These are phyloP conservation scores for Misopates orontium DNA, from an alignment of 257 asterid genomes.

Conservation along the genomic window DNA sequence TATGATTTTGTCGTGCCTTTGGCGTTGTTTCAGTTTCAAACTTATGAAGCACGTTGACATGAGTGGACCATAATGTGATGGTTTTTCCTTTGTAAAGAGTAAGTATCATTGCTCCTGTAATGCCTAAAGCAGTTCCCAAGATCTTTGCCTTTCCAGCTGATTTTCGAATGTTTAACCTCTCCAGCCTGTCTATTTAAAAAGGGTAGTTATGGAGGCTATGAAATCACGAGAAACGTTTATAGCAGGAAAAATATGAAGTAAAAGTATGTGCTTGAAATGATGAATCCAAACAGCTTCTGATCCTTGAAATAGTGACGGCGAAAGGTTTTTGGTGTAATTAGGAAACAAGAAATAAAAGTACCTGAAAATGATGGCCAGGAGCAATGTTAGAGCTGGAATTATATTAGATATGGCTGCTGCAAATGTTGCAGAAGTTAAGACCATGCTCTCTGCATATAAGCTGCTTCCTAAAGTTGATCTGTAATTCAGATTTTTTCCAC, in stretches of 20 bases:
- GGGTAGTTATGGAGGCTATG: too few species aligned
- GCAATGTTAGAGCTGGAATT: conserved; percentile 51
- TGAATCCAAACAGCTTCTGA: neutral
- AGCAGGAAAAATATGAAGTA: too few species aligned
- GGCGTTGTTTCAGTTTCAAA: neutral
- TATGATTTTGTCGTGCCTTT: conserved; percentile 15
- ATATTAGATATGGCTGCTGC: conserved; percentile 48
- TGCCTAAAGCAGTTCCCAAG: conserved; percentile 35
- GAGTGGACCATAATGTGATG: conserved; percentile 24
- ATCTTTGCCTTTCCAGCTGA: conserved; percentile 39
- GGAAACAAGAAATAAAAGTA: conserved; percentile 19
- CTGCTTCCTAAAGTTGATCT: conserved; percentile 57
- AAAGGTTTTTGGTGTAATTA: neutral
- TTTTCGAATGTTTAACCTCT: conserved; percentile 25
- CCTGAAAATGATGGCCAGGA: conserved; percentile 47
- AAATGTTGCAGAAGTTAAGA: conserved; percentile 54
- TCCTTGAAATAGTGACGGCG: too few species aligned
- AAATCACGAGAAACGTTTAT: too few species aligned
- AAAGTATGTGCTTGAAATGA: too few species aligned
- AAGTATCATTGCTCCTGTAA: conserved; percentile 41
- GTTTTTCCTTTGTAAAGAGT: conserved; percentile 34
- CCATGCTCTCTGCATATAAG: conserved; percentile 46
- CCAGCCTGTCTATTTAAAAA: conserved; percentile 31
- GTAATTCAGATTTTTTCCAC: conserved; percentile 13
- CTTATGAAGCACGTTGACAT: conserved; percentile 22